Conservation (phyloP, 139 green algal genomes). For the Chlamydomonas incerta region DNA sequence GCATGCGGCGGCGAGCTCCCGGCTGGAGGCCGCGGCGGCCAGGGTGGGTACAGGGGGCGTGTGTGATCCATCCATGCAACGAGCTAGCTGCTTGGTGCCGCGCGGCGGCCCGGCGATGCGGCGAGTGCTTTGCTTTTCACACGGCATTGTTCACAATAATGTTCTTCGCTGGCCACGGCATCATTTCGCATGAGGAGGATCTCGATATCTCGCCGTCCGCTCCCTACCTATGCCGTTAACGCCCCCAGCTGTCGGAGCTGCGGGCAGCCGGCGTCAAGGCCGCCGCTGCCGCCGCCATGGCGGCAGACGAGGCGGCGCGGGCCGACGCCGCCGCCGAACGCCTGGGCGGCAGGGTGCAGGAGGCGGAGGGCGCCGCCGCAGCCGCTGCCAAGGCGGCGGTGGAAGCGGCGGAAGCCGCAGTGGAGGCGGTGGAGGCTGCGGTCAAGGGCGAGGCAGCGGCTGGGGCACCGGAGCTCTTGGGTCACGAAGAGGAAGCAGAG, state of each 20-base stretch:
- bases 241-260: constrained; percentile 30
- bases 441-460: neutral
- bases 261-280: neutral
- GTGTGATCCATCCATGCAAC: no score
- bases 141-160: no score
- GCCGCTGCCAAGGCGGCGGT: neutral
- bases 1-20: neutral
- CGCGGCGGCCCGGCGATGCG: no score
- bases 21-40: neutral
- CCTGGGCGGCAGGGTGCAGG: neutral
- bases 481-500: neutral
- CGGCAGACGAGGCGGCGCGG: constrained; percentile 1
- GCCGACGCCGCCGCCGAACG: neutral
- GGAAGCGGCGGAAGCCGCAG: constrained; percentile 12
- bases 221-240: no score
- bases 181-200: no score
- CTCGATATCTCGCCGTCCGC: no score
- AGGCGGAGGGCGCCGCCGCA: neutral
- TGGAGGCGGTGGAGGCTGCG: neutral
- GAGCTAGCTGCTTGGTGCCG: no score
- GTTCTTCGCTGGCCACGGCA: no score
- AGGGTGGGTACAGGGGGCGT: no score
- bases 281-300: neutral
- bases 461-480: no score
- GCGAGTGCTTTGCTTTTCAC: no score